Base-by-base conservation (phyloP, 352 stramenopile species). In the Sclerospora graminicola region DNA sequence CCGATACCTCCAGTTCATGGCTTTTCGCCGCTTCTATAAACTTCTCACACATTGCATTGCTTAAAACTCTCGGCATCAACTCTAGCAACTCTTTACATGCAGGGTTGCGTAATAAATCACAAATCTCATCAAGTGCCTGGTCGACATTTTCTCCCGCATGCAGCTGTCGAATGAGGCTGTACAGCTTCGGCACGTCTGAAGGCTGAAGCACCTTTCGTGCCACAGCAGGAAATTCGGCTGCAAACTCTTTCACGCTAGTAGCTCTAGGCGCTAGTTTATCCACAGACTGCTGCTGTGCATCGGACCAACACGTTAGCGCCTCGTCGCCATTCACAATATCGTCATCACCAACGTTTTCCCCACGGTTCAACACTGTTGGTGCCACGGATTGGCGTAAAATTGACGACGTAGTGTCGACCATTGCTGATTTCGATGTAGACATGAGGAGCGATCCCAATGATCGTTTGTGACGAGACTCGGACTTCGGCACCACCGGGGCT, bases 61-160 rank as follows among this genome's bases (percentile, higher is more conserved):
- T 73, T 28, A 90, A 46, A 6, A 90, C 66, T 38, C 82, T 72
- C 2, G 75, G 68, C 54, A 90, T 73, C 34, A 86, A 45, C 15
- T 71, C 62, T 11, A 84, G 35, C 2, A 90, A 45, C 39, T 86
- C 69, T 45, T 65, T 57, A 27, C 68, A 62, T 2, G 51, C 51
- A 10, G 68, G 52, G n/a, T 54, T 18, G 8, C 51, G 42, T 3
- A 90, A 43, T 8, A 90, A 32, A 21, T 69, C 54, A 21, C 73
- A 86, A 8, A 90, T 77, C 3, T 54, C 55, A 41, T 24, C 29
- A 13, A 90, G 24, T 13, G 50, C 53, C 4, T 28, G 13, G n/a
- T 81, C 63, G 3, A 83, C 42, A 4, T 84, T 60, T 37, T 63
- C 41, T 8, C 46, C 53, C 10, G 21, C 43, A 18, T 75, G 67